These are phyloP conservation scores for Phycomyces blakesleeanus DNA, from an alignment of 192 early-diverging fungal genomes.

Conservation along the genomic window DNA sequence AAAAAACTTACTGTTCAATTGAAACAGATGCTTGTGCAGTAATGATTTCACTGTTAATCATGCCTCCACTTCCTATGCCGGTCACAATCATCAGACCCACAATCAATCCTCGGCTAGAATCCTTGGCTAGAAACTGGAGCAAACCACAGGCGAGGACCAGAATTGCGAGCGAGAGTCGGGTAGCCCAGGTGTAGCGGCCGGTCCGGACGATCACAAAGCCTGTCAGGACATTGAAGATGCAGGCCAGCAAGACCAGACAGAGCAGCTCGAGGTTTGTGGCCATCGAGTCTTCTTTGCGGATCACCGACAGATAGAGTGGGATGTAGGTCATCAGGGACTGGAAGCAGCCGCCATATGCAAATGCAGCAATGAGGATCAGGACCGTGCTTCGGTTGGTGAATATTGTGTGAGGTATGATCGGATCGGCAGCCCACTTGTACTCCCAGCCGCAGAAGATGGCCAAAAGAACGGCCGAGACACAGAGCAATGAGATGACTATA, in stretches of 20 bases:
- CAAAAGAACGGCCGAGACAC: constrained; percentile 19
- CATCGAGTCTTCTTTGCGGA: constrained; percentile 19
- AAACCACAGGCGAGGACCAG: constrained; percentile 22
- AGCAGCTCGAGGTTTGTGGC: constrained; percentile 28
- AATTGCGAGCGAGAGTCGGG: constrained; percentile 12
- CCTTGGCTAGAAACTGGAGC: constrained; percentile 10
- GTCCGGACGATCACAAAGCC: constrained; percentile 30
- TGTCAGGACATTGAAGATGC: constrained; percentile 29
- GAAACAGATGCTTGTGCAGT: constrained; percentile 30
- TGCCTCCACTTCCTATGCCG: constrained; percentile 30
- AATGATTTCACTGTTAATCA: constrained; percentile 34
- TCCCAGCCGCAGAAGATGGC: constrained; percentile 17
- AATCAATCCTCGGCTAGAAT: constrained; percentile 26
- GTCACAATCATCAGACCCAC: constrained; percentile 32
- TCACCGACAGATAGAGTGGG: constrained; percentile 27
- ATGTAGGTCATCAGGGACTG: constrained; percentile 34
- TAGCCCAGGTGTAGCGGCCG: constrained; percentile 29
- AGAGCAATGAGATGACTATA: constrained; percentile 17
- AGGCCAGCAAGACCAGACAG: constrained; percentile 30
- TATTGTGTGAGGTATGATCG: constrained; percentile 24
- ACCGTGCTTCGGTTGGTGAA: constrained; percentile 29
- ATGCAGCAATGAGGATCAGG: constrained; percentile 19
- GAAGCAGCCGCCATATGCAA: constrained; percentile 31
- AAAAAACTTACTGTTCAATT: constrained; percentile 28
- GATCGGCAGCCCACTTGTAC: constrained; percentile 9